Evolutionary conservation across 805 yeast species (phyloP), one percentile per base, ranked within the genome.

Genomic region (Candida broadrunensis): DNA sequence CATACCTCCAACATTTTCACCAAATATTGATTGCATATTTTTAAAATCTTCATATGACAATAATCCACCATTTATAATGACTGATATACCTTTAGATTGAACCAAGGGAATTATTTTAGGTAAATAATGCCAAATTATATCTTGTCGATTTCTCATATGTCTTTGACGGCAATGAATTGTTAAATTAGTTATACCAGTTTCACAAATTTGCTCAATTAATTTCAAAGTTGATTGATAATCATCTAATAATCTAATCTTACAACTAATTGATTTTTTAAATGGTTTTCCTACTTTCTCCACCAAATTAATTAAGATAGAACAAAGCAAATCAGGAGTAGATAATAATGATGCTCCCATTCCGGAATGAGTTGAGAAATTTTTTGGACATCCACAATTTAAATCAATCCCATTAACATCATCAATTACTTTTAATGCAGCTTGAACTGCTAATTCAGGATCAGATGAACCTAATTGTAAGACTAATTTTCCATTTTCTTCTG

Each of bases 311-410:
- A 93, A 64, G 23, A 93, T 93, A 13, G 73, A 72, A 48, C 83
- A 85, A 14, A 93, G 69, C 29, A 78, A 65, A 34, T 87, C 96
- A 0, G 98, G 97, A 0, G 90, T 87, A 24, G 73, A 69, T 41
- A 93, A 68, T 35, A 93, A 68, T 1, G 96, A 97, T 2, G 98
- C 96, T 4, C 99, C 99, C 98, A 93, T 93, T 1, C 99, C 99
- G 0, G 95, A 74, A 61, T 93, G 99, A 2, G 89, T 75, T 1
- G 95, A 85, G 55, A 93, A 93, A 50, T 89, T 97, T 59, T 91
- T 93, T 3, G 99, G 99, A 64, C 99, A 93, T 4, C 99, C 99
- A 21, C 96, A 88, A 60, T 93, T 93, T 43, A 93, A 74, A 58
- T 93, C 99, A 4, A 93, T 85, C 7, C 95, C 98, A 47, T 80